phyloP scores from a whole-genome alignment of 768 basidiomycete genomes.

The Tricholomella constricta region DNA sequence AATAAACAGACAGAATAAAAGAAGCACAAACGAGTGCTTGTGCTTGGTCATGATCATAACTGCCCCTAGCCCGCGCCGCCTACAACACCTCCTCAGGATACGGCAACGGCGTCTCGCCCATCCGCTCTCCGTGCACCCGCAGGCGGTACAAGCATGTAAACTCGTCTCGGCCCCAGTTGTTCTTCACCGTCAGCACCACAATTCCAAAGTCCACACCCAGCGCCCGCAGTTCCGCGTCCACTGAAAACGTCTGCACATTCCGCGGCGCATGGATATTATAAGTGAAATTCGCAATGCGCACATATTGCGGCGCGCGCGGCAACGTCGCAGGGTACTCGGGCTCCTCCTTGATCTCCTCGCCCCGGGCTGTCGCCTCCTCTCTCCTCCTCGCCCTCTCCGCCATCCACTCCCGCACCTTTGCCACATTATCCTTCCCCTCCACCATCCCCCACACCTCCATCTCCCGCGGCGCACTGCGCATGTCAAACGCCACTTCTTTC shows the following conservation, averaged over 20 bases:
- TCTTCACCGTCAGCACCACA: constrained; percentile 76
- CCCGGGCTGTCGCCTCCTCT: constrained; percentile 33
- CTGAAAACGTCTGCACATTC: constrained; percentile 81
- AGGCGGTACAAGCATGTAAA: constrained; percentile 90
- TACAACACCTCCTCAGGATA: constrained; percentile 28
- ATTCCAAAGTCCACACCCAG: constrained; percentile 84
- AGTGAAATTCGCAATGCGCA: constrained; percentile 69
- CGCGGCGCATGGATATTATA: constrained; percentile 61
- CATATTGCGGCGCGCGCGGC: constrained; percentile 45
- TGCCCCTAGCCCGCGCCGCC: background rate
- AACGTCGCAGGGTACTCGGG: constrained; percentile 51
- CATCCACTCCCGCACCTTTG: constrained; percentile 58
- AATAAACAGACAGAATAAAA: constrained; percentile 11
- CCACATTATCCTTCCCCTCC: constrained; percentile 73
- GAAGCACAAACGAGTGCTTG: constrained; percentile 2
- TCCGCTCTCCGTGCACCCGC: constrained; percentile 70
- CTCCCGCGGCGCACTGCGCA: constrained; percentile 76
- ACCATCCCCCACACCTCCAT: constrained; percentile 94
- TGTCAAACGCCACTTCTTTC: constrained; percentile 77
- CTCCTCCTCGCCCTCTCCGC: constrained; percentile 41
- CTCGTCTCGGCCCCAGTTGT: constrained; percentile 84
- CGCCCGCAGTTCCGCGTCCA: constrained; percentile 62
- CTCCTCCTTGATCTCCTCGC: constrained; percentile 33
- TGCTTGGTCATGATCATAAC: constrained; percentile 6
- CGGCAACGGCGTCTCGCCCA: constrained; percentile 44